Conservation (phyloP, 1,284 basidiomycete species). For the Gymnopus androsaceus region DNA sequence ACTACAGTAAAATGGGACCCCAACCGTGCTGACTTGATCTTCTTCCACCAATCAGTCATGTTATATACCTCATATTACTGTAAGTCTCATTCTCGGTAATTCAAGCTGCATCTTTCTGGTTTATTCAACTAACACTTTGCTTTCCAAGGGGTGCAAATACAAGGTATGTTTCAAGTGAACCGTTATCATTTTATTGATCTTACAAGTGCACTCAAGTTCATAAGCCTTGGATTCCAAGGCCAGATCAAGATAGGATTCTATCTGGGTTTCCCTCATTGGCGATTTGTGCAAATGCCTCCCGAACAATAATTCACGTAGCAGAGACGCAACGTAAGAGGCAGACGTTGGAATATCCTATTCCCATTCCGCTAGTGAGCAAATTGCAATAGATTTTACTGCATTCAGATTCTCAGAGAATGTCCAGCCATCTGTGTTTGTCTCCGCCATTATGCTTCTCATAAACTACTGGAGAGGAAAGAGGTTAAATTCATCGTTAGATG, state of each 20-base stretch:
- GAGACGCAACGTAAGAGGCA: conserved; percentile 1
- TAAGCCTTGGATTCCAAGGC: conserved; percentile 65
- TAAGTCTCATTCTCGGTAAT: conserved; percentile 21
- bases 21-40: conserved; percentile 31
- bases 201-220: too few relatives aligned
- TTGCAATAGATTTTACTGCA: too few relatives aligned
- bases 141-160: background rate
- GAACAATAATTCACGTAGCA: conserved; percentile 9
- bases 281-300: conserved; percentile 44
- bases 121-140: background rate
- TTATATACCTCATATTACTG: conserved; percentile 14
- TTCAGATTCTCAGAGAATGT: conserved; percentile 16
- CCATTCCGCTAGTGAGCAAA: too few relatives aligned
- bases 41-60: conserved; percentile 11
- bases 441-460: conserved; percentile 11
- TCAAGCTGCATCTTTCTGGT: background rate
- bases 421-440: conserved; percentile 7
- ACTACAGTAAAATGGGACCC: conserved; percentile 44
- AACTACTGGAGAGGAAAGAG: conserved; percentile 17
- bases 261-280: conserved; percentile 63
- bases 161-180: background rate
- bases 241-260: conserved; percentile 42
- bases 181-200: background rate
- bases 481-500: background rate
- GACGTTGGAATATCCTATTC: background rate